Evolutionary conservation across 1,139 yeast genomes (phyloP).

Genomic region (Saccharomyces hybrid): DNA sequence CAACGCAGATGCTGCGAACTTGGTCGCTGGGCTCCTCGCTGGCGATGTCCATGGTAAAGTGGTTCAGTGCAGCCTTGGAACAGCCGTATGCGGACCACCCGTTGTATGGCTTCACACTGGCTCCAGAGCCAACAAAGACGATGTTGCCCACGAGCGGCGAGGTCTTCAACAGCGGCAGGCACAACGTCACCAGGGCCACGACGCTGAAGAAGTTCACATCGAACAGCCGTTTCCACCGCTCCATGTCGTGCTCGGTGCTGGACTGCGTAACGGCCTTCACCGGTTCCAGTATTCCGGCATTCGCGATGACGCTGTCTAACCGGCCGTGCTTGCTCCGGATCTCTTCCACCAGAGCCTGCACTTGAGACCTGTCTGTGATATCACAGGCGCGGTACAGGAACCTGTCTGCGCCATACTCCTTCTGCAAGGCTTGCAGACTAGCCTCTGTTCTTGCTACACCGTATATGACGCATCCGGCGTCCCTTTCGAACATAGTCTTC

Average conservation of each 20-base stretch:
- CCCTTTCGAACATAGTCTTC: constrained; percentile 39
- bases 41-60: constrained; percentile 39
- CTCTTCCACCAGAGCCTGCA: constrained; percentile 37
- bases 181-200: constrained; percentile 43
- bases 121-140: constrained; percentile 81
- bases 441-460: constrained; percentile 65
- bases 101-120: constrained; percentile 28
- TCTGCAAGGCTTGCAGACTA: constrained; percentile 39
- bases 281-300: constrained; percentile 85
- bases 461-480: constrained; percentile 52
- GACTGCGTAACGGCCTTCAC: constrained; percentile 37
- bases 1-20: constrained; percentile 57
- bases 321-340: constrained; percentile 44
- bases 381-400: constrained; percentile 62
- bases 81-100: no score
- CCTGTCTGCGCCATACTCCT: constrained; percentile 41
- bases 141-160: constrained; percentile 32
- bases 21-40: constrained; percentile 43
- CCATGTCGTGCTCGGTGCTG: constrained; percentile 35
- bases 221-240: constrained; percentile 55
- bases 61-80: no score
- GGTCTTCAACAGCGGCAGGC: constrained; percentile 22
- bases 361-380: constrained; percentile 41
- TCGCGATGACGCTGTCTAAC: constrained; percentile 61
- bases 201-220: constrained; percentile 77